Conservation (phyloP, 331 rosid species). For the Cydonia oblonga region DNA sequence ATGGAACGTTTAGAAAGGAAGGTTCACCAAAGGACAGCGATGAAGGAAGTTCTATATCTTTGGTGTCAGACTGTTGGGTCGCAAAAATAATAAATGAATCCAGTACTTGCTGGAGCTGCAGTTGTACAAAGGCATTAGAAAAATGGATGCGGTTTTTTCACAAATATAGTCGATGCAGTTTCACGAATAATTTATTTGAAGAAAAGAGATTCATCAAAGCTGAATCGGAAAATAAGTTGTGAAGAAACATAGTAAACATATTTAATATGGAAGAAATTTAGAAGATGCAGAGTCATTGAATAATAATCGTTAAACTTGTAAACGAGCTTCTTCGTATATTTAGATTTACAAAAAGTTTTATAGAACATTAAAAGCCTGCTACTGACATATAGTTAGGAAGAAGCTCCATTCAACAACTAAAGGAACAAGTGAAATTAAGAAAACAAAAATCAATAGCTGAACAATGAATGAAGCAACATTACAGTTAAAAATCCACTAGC, state of each 20-base stretch:
- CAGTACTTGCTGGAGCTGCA: conserved; percentile 90
- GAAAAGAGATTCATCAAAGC: neutral
- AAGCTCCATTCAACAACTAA: neutral
- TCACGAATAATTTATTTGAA: neutral
- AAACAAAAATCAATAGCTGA: conserved; percentile 6
- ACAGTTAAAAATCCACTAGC: conserved; percentile 88
- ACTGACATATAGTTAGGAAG: neutral
- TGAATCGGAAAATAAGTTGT: neutral
- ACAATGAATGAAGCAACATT: conserved; percentile 26
- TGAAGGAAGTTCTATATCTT: conserved; percentile 26
- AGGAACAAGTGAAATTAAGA: neutral
- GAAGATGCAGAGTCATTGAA: neutral
- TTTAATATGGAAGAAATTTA: neutral
- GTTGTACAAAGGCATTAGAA: conserved; percentile 13
- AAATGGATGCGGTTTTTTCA: neutral
- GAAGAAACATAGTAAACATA: neutral
- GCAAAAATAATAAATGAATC: conserved; percentile 79
- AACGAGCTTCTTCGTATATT: neutral
- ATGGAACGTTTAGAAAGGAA: conserved; percentile 31
- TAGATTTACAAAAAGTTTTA: neutral
- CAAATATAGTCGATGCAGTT: neutral
- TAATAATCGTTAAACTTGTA: neutral
- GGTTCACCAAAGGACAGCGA: conserved; percentile 18
- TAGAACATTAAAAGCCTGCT: neutral
- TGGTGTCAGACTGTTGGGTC: conserved; percentile 53